Conservation (phyloP, 805 yeast genomes). For the Tetrapisispora namnaoensis region DNA sequence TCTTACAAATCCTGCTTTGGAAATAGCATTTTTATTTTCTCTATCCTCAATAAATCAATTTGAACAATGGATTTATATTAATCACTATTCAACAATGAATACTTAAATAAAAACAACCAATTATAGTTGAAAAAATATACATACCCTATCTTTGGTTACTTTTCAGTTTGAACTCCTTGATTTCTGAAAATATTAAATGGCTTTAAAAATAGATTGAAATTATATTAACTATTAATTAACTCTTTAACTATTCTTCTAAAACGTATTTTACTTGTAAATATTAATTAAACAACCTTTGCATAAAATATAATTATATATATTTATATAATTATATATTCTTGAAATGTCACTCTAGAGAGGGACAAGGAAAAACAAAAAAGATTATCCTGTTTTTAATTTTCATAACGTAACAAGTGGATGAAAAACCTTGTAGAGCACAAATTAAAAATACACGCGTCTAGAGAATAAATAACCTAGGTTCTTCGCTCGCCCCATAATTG, state of each 20-base stretch:
- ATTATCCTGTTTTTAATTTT: background rate
- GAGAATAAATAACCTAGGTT: background rate
- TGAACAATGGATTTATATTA: background rate
- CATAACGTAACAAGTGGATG: background rate
- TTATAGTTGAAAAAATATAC: background rate
- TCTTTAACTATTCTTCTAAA: too few species aligned
- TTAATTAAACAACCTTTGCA: too few species aligned
- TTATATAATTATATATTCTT: background rate
- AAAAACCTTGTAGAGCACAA: background rate
- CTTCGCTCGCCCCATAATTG: background rate
- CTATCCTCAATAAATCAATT: background rate
- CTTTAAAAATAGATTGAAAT: too few species aligned
- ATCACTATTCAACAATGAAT: background rate
- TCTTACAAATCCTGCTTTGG: too few species aligned
- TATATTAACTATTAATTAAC: too few species aligned
- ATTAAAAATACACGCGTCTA: background rate
- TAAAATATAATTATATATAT: too few species aligned
- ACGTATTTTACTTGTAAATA: too few species aligned
- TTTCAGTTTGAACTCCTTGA: background rate
- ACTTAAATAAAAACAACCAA: background rate
- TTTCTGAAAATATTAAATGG: too few species aligned
- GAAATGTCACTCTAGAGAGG: background rate
- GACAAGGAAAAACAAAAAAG: background rate
- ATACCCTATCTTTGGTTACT: background rate
- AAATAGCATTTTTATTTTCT: too few species aligned